Conservation (phyloP, 345 rosid genomes). For the Draba incana region DNA sequence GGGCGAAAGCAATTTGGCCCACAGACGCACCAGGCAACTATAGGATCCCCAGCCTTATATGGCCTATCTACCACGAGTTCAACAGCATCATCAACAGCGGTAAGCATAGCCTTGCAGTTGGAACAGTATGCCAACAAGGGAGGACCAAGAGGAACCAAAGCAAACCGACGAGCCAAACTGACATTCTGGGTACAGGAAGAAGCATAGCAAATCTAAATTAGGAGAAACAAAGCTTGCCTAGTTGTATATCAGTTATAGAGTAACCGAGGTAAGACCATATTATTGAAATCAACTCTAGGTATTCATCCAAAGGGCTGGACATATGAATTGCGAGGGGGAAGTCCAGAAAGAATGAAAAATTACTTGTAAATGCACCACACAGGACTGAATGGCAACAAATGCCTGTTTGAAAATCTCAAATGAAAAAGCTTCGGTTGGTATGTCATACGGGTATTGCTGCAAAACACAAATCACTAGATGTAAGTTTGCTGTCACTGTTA, state of each 20-base stretch:
- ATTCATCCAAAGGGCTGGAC: neutral
- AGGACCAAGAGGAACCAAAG: slow-evolving; percentile 98
- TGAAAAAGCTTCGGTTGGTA: slow-evolving; percentile 93
- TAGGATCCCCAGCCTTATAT: slow-evolving; percentile 87
- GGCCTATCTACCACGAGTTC: slow-evolving; percentile 84
- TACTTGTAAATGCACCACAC: slow-evolving; percentile 98
- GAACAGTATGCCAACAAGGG: slow-evolving; percentile 90
- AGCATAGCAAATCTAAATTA: slow-evolving; percentile 21
- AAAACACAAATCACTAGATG: slow-evolving; percentile 37
- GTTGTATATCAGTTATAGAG: slow-evolving; percentile 14
- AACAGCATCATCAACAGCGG: slow-evolving; percentile 82
- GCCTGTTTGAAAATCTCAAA: slow-evolving; percentile 97
- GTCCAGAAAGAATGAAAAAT: slow-evolving; percentile 15
- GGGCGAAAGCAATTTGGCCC: slow-evolving; percentile 16
- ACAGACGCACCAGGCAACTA: slow-evolving; percentile 77
- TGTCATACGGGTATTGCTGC: slow-evolving; percentile 97
- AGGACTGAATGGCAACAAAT: slow-evolving; percentile 94
- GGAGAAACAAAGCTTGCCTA: slow-evolving; percentile 21
- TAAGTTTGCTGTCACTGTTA: neutral
- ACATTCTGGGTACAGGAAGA: slow-evolving; percentile 71
- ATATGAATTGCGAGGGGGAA: slow-evolving; percentile 16
- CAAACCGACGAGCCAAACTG: slow-evolving; percentile 94
- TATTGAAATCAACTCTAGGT: neutral
- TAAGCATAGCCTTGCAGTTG: slow-evolving; percentile 93
- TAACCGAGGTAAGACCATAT: neutral